Percentiles rank a stretch among this genome's conserved stretches.
Conservation (phyloP, 148 eudicot genomes). For the Vaccinium myrtillus region DNA sequence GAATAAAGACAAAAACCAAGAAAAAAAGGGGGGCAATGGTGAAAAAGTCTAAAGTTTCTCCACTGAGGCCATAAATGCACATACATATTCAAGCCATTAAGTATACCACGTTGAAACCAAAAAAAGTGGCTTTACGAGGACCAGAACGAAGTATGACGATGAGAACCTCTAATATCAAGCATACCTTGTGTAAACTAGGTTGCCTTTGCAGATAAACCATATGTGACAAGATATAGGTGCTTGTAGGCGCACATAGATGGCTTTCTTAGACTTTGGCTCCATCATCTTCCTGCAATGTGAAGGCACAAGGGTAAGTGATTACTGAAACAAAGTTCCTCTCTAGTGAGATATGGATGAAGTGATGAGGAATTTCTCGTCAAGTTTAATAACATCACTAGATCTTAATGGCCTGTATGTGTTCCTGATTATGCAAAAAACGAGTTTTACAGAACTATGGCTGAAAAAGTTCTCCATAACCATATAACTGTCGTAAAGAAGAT, state of each 20-base stretch:
- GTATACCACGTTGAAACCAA: background rate
- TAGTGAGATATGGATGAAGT: background rate
- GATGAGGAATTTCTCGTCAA: background rate
- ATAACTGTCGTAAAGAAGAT: background rate
- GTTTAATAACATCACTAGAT: background rate
- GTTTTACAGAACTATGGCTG: too few relatives aligned
- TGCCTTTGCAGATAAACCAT: constrained; percentile 74
- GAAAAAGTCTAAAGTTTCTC: background rate
- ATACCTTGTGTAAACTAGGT: constrained; percentile 70
- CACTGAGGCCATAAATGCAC: background rate
- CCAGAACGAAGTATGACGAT: background rate
- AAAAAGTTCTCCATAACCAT: background rate
- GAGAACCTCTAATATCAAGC: background rate
- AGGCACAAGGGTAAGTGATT: too few relatives aligned
- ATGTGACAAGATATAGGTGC: constrained; percentile 77
- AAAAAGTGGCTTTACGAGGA: background rate
- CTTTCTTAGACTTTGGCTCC: too few relatives aligned
- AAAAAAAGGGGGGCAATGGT: too few relatives aligned
- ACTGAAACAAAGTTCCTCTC: too few relatives aligned
- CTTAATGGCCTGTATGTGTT: too few relatives aligned
- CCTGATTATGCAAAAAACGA: too few relatives aligned
- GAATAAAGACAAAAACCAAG: too few relatives aligned
- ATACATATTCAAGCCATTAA: background rate
- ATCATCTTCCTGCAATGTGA: too few relatives aligned
- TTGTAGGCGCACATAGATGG: constrained; percentile 44